These are phyloP conservation scores for Rhododendron ovatum DNA, from an alignment of 148 eudicot genomes.

Conservation along the genomic window DNA sequence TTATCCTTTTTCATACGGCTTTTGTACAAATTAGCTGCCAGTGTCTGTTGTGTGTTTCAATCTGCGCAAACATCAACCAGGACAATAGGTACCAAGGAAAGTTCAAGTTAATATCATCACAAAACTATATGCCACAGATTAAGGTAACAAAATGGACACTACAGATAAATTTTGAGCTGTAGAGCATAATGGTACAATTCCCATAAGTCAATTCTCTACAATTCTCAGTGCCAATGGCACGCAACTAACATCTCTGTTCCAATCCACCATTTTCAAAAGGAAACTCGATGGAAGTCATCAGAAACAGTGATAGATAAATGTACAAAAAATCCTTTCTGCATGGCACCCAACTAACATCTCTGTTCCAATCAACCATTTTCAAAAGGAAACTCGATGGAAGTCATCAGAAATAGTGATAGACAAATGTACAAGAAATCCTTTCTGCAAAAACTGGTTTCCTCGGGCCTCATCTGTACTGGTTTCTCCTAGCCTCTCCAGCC, in stretches of 20 bases:
- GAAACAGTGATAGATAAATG: neutral
- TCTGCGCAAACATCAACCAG: neutral
- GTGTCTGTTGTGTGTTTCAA: neutral
- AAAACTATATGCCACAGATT: neutral
- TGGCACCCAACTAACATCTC: neutral
- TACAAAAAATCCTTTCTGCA: neutral
- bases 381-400: neutral
- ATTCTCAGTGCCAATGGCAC: neutral
- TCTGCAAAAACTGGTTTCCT: neutral
- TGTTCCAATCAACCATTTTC: neutral
- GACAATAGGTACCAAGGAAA: neutral
- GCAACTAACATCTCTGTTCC: neutral
- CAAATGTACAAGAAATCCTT: neutral
- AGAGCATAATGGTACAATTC: neutral
- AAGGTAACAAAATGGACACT: neutral
- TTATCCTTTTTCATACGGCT: neutral
- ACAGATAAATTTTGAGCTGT: neutral
- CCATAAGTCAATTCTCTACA: neutral
- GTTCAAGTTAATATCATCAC: neutral
- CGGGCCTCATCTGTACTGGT: slow-evolving; percentile 10
- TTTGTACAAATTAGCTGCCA: neutral
- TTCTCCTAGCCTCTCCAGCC: slow-evolving; percentile 14
- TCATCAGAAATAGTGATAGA: neutral
- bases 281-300: neutral
- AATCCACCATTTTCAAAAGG: neutral